Percentiles rank a stretch among this genome's conserved stretches.
Conservation (phyloP, 148 eudicot species). For the Fagopyrum tataricum region DNA sequence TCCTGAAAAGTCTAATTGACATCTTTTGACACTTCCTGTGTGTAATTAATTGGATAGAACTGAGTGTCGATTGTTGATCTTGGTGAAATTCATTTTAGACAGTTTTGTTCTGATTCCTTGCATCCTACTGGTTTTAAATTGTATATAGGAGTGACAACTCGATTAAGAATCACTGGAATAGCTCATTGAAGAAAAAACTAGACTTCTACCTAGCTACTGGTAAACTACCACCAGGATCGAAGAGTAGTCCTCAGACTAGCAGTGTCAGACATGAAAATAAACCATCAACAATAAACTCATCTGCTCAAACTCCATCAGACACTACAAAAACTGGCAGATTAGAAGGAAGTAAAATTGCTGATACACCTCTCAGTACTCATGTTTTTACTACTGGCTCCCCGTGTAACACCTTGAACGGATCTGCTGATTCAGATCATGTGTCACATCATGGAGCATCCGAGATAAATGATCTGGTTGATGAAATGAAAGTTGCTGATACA, state of each 20-base stretch:
- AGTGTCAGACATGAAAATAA: constrained; percentile 27
- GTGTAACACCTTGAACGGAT: constrained; percentile 28
- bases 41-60: too few species aligned
- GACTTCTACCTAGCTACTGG: constrained; percentile 82
- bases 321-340: constrained; percentile 37
- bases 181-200: constrained; percentile 90
- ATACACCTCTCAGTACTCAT: too few species aligned
- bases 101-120: neutral
- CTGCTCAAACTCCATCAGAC: constrained; percentile 51
- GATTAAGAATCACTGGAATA: constrained; percentile 98
- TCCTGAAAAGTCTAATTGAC: too few species aligned
- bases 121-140: neutral
- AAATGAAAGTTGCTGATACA: constrained; percentile 27
- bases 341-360: constrained; percentile 32
- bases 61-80: neutral
- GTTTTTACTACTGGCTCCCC: too few species aligned
- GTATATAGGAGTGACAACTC: constrained; percentile 79
- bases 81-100: neutral
- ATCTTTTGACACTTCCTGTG: too few species aligned
- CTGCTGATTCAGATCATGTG: constrained; percentile 36
- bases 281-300: constrained; percentile 34
- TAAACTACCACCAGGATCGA: constrained; percentile 70
- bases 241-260: constrained; percentile 30
- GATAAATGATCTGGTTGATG: constrained; percentile 18
- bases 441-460: constrained; percentile 25